Evolutionary conservation across 306 rosid species (phyloP).

Genomic region (Hippophae rhamnoides): DNA sequence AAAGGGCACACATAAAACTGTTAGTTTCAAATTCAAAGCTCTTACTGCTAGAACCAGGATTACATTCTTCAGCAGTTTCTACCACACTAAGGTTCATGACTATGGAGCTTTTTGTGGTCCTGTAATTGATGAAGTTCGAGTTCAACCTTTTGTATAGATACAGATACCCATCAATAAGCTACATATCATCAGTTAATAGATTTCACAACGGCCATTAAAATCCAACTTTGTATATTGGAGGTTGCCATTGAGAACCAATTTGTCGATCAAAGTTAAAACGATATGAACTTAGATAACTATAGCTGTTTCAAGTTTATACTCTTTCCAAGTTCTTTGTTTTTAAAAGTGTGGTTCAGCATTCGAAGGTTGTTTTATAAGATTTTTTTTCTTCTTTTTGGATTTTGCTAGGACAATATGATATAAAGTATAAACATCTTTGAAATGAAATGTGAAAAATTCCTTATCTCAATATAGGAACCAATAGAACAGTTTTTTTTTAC

Average conservation of each 20-base stretch:
- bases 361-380: too few species aligned
- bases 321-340: too few species aligned
- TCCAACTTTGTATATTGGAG: conserved; percentile 21
- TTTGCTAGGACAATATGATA: too few species aligned
- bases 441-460: too few species aligned
- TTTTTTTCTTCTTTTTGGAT: too few species aligned
- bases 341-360: too few species aligned
- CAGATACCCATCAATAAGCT: background rate
- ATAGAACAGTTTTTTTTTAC: too few species aligned
- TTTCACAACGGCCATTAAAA: conserved; percentile 18
- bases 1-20: conserved; percentile 49
- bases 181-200: conserved; percentile 10
- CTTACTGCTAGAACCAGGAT: conserved; percentile 53
- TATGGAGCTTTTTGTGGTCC: conserved; percentile 92
- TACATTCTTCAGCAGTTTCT: conserved; percentile 84
- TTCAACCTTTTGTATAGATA: conserved; percentile 34
- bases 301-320: too few species aligned
- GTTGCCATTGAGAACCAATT: conserved; percentile 11
- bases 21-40: conserved; percentile 61
- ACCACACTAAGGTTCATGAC: conserved; percentile 73
- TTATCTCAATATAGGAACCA: too few species aligned
- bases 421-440: too few species aligned
- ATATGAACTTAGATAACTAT: too few species aligned
- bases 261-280: background rate
- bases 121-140: conserved; percentile 61